These are phyloP conservation scores for Euphorbia corollata DNA, from an alignment of 441 rosid species.

Conservation along the genomic window DNA sequence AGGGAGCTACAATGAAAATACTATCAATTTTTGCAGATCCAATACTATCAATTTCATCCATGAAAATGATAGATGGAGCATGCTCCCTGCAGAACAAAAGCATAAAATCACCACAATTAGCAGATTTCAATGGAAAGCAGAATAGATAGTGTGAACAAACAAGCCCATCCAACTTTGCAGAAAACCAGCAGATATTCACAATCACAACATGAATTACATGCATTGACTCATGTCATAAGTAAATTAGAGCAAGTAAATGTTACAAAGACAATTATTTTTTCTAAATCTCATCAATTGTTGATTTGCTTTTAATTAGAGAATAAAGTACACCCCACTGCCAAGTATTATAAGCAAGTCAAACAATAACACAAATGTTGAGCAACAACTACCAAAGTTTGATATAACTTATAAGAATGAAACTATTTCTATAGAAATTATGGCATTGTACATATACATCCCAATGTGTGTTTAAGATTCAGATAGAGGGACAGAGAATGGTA, in stretches of 20 bases:
- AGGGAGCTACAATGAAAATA: too few species aligned
- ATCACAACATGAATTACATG: not conserved
- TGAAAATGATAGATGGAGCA: conserved; percentile 87
- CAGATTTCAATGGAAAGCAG: conserved; percentile 9
- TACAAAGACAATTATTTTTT: not conserved
- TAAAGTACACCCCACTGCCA: not conserved
- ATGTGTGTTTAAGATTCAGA: not conserved
- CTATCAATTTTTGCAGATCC: conserved; percentile 97
- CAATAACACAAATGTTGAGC: not conserved
- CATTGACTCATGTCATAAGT: not conserved
- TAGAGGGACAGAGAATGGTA: not conserved
- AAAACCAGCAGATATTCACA: not conserved
- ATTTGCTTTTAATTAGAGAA: not conserved
- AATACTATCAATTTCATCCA: conserved; percentile 93
- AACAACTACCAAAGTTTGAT: not conserved
- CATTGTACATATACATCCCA: not conserved
- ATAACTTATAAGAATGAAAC: too few species aligned
- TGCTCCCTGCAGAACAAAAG: conserved; percentile 54
- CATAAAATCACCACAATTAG: conserved; percentile 1
- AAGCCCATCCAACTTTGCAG: not conserved
- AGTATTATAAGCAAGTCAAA: not conserved
- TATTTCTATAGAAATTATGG: too few species aligned
- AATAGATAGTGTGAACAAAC: conserved; percentile 4
- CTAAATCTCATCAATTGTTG: not conserved
- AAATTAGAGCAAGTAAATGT: not conserved